Evolutionary conservation across 2,329 filamentous ascomycete species (phyloP).

Genomic region (Colletotrichum liriopes): DNA sequence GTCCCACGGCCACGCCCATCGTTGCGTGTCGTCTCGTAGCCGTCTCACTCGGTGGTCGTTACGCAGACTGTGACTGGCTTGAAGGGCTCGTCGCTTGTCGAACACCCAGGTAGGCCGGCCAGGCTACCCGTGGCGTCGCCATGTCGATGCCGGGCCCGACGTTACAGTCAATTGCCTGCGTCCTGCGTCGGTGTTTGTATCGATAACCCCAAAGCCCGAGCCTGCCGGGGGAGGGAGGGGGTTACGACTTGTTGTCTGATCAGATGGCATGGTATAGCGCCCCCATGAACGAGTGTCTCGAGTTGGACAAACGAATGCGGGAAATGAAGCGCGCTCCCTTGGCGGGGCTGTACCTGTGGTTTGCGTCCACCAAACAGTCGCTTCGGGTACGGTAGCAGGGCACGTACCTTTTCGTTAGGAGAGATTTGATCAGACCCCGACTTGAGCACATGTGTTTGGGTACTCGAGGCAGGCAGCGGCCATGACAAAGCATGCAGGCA

Average conservation of each 20-base stretch:
- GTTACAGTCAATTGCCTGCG: not conserved
- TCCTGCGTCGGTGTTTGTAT: constrained; percentile 9
- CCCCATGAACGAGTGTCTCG: not conserved
- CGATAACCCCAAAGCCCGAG: constrained; percentile 10
- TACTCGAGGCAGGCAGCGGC: not conserved
- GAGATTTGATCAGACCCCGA: not conserved
- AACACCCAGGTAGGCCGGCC: not conserved
- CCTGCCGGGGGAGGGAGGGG: not conserved
- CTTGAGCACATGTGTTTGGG: not conserved
- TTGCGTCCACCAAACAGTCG: not conserved
- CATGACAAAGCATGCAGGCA: not conserved
- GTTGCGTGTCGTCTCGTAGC: not conserved
- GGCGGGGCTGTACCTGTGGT: not conserved
- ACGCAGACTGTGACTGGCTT: not conserved
- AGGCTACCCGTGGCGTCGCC: not conserved
- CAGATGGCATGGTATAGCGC: not conserved
- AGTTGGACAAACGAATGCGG: not conserved
- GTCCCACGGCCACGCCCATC: not conserved
- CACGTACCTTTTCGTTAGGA: not conserved
- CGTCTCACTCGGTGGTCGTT: not conserved
- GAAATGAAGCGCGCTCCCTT: not conserved
- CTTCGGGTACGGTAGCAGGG: constrained; percentile 32
- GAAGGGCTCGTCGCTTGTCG: not conserved
- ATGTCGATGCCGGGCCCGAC: not conserved
- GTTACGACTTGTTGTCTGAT: not conserved